phyloP scores from a whole-genome alignment of 495 filamentous ascomycete species.

The Penicillium paxilli region DNA sequence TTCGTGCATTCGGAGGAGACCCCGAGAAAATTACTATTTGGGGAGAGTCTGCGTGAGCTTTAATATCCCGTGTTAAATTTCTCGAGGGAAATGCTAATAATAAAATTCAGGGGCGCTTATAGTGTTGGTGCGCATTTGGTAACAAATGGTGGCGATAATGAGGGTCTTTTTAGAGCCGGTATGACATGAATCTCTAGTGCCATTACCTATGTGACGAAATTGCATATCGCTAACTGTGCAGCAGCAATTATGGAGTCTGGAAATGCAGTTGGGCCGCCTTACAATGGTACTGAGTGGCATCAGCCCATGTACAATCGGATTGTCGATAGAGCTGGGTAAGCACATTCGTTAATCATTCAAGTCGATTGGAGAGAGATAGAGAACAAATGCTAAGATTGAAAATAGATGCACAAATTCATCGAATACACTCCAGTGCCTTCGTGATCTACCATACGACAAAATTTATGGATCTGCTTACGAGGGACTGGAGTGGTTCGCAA shows the following conservation, averaged over 20 bases:
- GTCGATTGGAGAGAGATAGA: too few species aligned
- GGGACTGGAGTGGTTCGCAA: constrained; percentile 40
- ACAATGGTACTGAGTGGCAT: constrained; percentile 42
- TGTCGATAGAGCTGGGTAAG: constrained; percentile 32
- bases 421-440: constrained; percentile 65
- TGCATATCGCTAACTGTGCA: background rate
- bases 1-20: constrained; percentile 53
- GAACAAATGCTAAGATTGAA: background rate
- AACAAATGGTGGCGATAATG: constrained; percentile 34
- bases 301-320: constrained; percentile 42
- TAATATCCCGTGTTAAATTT: background rate
- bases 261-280: constrained; percentile 37
- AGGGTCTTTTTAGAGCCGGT: constrained; percentile 39
- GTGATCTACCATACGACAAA: constrained; percentile 53
- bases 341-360: background rate
- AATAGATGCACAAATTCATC: constrained; percentile 55
- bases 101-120: constrained; percentile 30
- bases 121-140: constrained; percentile 39
- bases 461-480: constrained; percentile 54
- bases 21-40: constrained; percentile 66
- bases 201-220: too few species aligned
- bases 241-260: constrained; percentile 72
- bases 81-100: constrained; percentile 1
- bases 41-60: constrained; percentile 63
- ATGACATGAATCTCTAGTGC: background rate